Evolutionary conservation across 1,284 basidiomycete genomes (phyloP).

Genomic region (Baeospora myosura): DNA sequence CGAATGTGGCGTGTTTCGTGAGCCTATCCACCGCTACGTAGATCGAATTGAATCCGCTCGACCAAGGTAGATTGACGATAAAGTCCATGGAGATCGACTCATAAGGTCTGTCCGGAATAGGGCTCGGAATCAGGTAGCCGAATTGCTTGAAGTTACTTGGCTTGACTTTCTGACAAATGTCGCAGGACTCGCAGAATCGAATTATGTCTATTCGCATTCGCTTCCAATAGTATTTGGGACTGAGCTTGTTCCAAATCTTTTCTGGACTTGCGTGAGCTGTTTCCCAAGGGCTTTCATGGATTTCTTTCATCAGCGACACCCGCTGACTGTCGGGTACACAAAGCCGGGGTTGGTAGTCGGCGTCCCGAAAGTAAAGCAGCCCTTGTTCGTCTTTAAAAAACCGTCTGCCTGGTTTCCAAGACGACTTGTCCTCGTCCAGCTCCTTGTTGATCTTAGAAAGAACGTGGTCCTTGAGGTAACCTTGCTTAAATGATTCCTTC

Average conservation of each 20-base stretch:
- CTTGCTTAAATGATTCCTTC: no score
- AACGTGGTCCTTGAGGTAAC: no score
- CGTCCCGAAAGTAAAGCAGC: background rate
- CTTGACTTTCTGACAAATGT: no score
- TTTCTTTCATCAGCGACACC: background rate
- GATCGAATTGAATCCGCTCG: background rate
- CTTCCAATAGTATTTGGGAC: background rate
- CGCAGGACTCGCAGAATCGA: background rate
- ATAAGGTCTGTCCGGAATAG: constrained; percentile 10
- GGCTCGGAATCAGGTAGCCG: constrained; percentile 11
- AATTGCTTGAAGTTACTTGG: background rate
- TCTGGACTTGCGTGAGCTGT: no score
- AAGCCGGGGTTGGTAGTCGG: background rate
- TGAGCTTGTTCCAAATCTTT: background rate
- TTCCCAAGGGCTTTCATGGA: background rate
- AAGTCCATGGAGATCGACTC: constrained; percentile 6
- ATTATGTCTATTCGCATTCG: background rate
- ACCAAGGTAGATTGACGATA: background rate
- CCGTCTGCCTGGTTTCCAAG: no score
- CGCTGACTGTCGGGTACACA: background rate
- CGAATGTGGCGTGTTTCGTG: no score
- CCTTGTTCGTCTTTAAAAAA: no score
- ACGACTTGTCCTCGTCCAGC: no score
- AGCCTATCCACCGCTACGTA: background rate
- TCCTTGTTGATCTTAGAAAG: no score